These are phyloP conservation scores for Setaria viridis DNA, from an alignment of 202 grass and related monocot genomes.

Conservation along the genomic window DNA sequence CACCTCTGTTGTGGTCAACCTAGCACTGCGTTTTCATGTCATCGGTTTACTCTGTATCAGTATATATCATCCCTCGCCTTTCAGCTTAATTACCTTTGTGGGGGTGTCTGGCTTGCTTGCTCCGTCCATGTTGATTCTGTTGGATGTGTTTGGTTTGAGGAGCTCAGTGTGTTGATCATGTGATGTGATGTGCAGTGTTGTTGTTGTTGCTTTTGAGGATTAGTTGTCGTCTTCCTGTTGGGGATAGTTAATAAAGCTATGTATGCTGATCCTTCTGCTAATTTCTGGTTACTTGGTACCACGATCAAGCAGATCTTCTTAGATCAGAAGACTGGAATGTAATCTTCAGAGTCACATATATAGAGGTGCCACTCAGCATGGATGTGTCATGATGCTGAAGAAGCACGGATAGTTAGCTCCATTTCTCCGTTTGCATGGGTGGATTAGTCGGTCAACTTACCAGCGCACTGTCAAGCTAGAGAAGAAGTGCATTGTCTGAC, in stretches of 20 bases:
- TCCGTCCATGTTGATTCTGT: not conserved
- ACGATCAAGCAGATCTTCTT: not conserved
- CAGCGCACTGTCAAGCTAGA: not conserved
- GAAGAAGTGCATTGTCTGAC: not conserved
- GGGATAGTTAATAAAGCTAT: not conserved
- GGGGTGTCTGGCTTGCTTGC: not conserved
- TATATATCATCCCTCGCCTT: no score
- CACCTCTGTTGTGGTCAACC: not conserved
- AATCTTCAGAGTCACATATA: not conserved
- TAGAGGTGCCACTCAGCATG: not conserved
- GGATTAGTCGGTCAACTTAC: not conserved
- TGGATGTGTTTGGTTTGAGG: not conserved
- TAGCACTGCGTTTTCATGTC: not conserved
- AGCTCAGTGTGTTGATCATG: not conserved
- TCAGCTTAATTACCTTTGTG: not conserved
- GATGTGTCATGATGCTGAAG: not conserved
- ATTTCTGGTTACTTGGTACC: not conserved
- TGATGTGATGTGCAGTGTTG: not conserved
- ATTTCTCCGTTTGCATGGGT: not conserved
- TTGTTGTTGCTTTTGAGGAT: not conserved
- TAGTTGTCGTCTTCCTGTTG: no score
- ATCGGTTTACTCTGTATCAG: not conserved
- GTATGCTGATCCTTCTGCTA: not conserved
- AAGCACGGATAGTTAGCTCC: not conserved
- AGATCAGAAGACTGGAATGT: not conserved